These are phyloP conservation scores for Salinomyces thailandicus DNA, from an alignment of 2,329 filamentous ascomycete species.

Conservation along the genomic window DNA sequence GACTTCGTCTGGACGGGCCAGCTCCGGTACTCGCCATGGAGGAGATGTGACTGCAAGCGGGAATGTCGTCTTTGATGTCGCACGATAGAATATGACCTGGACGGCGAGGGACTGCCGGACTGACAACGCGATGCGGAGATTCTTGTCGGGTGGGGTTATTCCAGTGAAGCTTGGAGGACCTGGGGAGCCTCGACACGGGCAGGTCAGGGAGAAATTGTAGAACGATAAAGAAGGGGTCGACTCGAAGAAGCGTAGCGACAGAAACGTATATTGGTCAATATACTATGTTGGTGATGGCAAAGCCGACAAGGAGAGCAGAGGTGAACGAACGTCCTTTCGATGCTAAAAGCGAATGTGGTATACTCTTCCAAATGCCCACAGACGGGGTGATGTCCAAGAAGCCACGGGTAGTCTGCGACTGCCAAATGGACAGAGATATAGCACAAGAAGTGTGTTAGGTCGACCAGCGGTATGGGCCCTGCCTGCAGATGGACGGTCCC, in stretches of 20 bases:
- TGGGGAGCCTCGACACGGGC: not conserved
- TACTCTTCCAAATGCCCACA: conserved; percentile 1
- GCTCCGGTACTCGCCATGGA: conserved; percentile 85
- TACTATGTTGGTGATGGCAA: not conserved
- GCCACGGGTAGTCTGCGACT: conserved; percentile 2
- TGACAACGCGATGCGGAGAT: not conserved
- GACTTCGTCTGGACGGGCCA: conserved; percentile 81
- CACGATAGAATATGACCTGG: conserved; percentile 1
- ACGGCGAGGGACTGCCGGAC: not conserved
- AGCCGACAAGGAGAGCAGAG: not conserved
- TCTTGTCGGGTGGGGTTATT: not conserved
- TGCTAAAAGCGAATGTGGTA: conserved; percentile 8
- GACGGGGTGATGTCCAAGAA: conserved; percentile 2
- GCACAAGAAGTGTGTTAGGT: conserved; percentile 5
- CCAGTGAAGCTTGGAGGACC: not conserved
- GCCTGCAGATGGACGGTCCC: conserved; percentile 9
- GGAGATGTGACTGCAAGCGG: too few relatives aligned
- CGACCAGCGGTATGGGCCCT: conserved; percentile 11
- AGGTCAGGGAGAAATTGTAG: not conserved
- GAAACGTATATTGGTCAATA: not conserved
- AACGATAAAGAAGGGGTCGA: not conserved
- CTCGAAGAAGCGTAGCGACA: not conserved
- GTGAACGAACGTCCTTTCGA: conserved; percentile 1
- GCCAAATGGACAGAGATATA: conserved; percentile 7
- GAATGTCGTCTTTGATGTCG: too few relatives aligned